A percentile compares a stretch with the other conserved stretches of the same genome.
Conservation (phyloP, 164 flowering plant species). For the Saururus chinensis region DNA sequence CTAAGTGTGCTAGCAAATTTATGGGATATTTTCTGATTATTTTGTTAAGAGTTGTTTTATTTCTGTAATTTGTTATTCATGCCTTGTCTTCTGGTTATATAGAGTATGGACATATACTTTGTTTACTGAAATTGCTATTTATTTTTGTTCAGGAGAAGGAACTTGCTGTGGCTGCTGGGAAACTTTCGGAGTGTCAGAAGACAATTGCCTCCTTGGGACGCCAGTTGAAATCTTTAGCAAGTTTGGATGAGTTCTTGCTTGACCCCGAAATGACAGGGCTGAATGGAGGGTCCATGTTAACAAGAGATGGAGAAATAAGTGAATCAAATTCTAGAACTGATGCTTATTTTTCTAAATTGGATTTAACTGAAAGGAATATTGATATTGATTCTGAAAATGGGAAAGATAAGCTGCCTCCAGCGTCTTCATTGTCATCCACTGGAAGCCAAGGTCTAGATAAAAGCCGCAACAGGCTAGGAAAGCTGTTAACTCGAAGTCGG, state of each 20-base stretch:
- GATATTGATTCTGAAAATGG: slow-evolving; percentile 14
- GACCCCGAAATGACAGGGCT: slow-evolving; percentile 44
- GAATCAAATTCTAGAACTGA: slow-evolving; percentile 24
- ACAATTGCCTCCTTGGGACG: slow-evolving; percentile 81
- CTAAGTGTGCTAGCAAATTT: no score
- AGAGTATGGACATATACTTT: background rate
- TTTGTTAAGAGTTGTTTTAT: no score
- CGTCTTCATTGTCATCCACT: slow-evolving; percentile 29
- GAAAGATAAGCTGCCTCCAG: slow-evolving; percentile 26
- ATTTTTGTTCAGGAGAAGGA: slow-evolving; percentile 51
- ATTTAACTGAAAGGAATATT: slow-evolving; percentile 10
- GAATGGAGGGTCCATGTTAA: slow-evolving; percentile 13
- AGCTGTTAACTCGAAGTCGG: slow-evolving; percentile 44
- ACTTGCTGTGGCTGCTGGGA: slow-evolving; percentile 66
- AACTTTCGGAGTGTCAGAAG: slow-evolving; percentile 85
- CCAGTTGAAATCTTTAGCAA: slow-evolving; percentile 75
- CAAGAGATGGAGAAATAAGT: slow-evolving; percentile 25
- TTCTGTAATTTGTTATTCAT: background rate
- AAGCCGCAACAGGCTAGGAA: slow-evolving; percentile 42
- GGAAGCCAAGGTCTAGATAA: slow-evolving; percentile 30
- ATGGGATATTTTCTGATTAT: no score
- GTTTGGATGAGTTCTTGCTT: slow-evolving; percentile 65
- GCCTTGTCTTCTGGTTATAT: background rate
- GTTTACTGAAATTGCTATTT: background rate
- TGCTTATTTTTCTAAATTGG: slow-evolving; percentile 20